phyloP scores from a whole-genome alignment of 2,329 filamentous ascomycete species.

The Colletotrichum limetticola region DNA sequence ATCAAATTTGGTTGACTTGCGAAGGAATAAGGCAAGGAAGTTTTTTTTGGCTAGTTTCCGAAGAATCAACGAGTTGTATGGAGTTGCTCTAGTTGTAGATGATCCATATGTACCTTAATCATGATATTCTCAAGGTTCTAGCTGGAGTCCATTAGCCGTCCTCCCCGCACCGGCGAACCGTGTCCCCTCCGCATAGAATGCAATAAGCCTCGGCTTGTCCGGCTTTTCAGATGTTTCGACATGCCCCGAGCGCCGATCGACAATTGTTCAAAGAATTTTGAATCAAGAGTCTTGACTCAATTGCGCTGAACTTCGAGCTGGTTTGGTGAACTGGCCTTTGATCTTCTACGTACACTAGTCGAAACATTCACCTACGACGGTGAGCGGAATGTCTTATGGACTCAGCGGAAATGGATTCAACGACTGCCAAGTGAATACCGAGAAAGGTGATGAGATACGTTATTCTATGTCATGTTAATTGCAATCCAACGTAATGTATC shows the following conservation, averaged over 20 bases:
- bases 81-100: too few species aligned
- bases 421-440: too few species aligned
- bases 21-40: too few species aligned
- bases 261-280: not conserved
- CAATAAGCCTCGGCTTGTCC: not conserved
- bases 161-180: not conserved
- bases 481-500: too few species aligned
- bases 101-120: not conserved
- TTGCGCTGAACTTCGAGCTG: not conserved
- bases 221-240: not conserved
- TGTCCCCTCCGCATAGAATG: not conserved
- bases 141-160: not conserved
- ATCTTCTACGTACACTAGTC: too few species aligned
- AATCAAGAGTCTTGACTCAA: not conserved
- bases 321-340: not conserved
- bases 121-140: not conserved
- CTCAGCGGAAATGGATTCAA: too few species aligned
- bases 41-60: too few species aligned
- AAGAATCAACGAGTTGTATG: too few species aligned
- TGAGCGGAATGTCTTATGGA: too few species aligned
- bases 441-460: too few species aligned
- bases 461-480: too few species aligned
- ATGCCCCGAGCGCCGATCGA: not conserved
- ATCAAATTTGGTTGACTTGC: not conserved
- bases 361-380: fast-evolving